Percentiles rank a stretch among this genome's conserved stretches.
Conservation (phyloP, 2,329 filamentous ascomycete genomes). For the Iodosphaeria phyllophila region DNA sequence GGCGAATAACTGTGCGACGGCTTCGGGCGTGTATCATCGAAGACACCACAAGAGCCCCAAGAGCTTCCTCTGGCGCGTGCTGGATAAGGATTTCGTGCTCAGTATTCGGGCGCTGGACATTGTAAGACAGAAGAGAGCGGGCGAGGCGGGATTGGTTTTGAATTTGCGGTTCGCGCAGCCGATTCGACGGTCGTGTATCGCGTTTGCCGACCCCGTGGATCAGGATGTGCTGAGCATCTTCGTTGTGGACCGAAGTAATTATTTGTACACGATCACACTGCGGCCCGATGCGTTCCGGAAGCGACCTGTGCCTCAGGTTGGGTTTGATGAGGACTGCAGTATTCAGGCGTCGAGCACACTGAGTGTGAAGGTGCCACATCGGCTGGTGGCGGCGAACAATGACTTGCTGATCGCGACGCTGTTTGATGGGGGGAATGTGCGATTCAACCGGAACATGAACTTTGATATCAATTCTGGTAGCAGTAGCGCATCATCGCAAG, state of each 20-base stretch:
- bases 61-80: slow-evolving; percentile 77
- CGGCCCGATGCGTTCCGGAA: slow-evolving; percentile 67
- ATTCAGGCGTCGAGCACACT: slow-evolving; percentile 55
- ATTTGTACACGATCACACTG: slow-evolving; percentile 73
- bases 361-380: slow-evolving; percentile 59
- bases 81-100: slow-evolving; percentile 62
- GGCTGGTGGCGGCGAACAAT: slow-evolving; percentile 55
- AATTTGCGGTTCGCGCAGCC: slow-evolving; percentile 58
- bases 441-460: slow-evolving; percentile 40
- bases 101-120: slow-evolving; percentile 74
- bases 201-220: slow-evolving; percentile 61
- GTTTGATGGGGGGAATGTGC: slow-evolving; percentile 58
- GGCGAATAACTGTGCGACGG: slow-evolving; percentile 51
- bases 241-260: slow-evolving; percentile 49
- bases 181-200: slow-evolving; percentile 62
- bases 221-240: slow-evolving; percentile 38
- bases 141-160: slow-evolving; percentile 57
- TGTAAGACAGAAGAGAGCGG: slow-evolving; percentile 43
- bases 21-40: slow-evolving; percentile 74
- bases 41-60: slow-evolving; percentile 57
- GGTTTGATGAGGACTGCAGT: slow-evolving; percentile 61
- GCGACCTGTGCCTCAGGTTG: slow-evolving; percentile 48
- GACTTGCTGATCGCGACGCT: slow-evolving; percentile 65
- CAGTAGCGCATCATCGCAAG: slow-evolving; percentile 12
- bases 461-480: too few species aligned